Percentiles rank a stretch among this genome's conserved stretches.
These are phyloP conservation scores for Aspergillus affinis DNA, from an alignment of 495 filamentous ascomycete species.

Conservation along the genomic window DNA sequence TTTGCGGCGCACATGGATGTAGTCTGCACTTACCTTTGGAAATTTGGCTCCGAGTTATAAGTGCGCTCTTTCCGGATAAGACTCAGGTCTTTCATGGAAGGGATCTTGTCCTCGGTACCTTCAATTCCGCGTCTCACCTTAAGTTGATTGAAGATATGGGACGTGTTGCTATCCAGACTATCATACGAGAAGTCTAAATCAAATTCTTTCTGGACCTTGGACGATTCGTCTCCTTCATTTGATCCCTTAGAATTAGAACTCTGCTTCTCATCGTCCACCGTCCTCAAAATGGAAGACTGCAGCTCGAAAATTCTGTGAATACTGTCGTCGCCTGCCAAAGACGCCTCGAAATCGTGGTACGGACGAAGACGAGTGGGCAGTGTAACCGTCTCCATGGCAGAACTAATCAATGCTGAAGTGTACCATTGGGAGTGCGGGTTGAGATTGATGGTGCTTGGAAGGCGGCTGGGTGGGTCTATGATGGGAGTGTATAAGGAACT, in stretches of 20 bases:
- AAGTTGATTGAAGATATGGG: slow-evolving; percentile 65
- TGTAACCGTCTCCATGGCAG: slow-evolving; percentile 76
- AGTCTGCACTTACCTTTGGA: slow-evolving; percentile 54
- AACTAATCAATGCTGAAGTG: slow-evolving; percentile 70
- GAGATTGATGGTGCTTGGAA: slow-evolving; percentile 62
- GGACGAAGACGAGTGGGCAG: slow-evolving; percentile 72
- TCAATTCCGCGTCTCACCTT: slow-evolving; percentile 45
- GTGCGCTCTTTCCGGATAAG: slow-evolving; percentile 34
- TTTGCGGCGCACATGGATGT: slow-evolving; percentile 5
- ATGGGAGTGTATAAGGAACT: slow-evolving; percentile 81
- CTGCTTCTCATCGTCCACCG: slow-evolving; percentile 17
- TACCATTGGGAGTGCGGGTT: slow-evolving; percentile 76
- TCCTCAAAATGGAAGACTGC: slow-evolving; percentile 49
- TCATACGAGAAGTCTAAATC: slow-evolving; percentile 61
- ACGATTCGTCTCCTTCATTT: slow-evolving; percentile 12
- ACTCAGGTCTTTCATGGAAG: slow-evolving; percentile 31
- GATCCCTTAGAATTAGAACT: slow-evolving; percentile 16
- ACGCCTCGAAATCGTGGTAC: slow-evolving; percentile 61
- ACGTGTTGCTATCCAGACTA: slow-evolving; percentile 34
- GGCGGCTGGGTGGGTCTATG: slow-evolving; percentile 52
- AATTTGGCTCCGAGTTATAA: slow-evolving; percentile 47
- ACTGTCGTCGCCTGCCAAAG: slow-evolving; percentile 69
- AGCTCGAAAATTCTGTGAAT: slow-evolving; percentile 79
- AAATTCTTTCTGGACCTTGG: slow-evolving; percentile 39
- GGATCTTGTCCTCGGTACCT: slow-evolving; percentile 32